Conservation (phyloP, 352 stramenopile genomes). For the Phytophthora litchii region DNA sequence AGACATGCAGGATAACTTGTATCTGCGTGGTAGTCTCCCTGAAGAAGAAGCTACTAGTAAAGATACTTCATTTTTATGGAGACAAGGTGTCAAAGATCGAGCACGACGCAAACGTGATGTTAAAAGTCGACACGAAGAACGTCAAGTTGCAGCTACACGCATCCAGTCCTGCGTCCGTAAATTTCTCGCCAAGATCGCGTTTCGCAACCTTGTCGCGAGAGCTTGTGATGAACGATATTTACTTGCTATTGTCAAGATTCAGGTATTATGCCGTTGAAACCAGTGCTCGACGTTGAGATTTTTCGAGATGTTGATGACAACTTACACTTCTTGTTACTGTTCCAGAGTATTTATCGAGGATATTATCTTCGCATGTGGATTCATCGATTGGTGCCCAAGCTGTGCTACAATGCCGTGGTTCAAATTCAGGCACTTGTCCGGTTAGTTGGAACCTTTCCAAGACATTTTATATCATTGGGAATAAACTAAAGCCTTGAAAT, state of each 20-base stretch:
- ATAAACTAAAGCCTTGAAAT: slow-evolving; percentile 1
- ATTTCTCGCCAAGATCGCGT: slow-evolving; percentile 58
- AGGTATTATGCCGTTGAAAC: slow-evolving; percentile 32
- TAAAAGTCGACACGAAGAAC: slow-evolving; percentile 45
- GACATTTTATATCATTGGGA: no score
- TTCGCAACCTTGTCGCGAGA: slow-evolving; percentile 39
- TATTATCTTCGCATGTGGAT: slow-evolving; percentile 52
- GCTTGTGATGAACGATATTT: slow-evolving; percentile 54
- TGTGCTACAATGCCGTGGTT: slow-evolving; percentile 44
- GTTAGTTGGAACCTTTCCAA: slow-evolving; percentile 23
- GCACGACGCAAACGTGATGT: slow-evolving; percentile 50
- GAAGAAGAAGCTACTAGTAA: slow-evolving; percentile 10
- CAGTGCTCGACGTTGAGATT: no score
- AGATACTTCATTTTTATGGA: slow-evolving; percentile 38
- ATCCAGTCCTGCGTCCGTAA: slow-evolving; percentile 60
- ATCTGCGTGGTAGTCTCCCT: slow-evolving; percentile 15
- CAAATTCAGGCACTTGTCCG: slow-evolving; percentile 67
- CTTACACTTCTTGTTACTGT: background rate
- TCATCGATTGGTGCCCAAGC: slow-evolving; percentile 45
- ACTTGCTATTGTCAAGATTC: slow-evolving; percentile 48
- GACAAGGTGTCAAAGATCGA: slow-evolving; percentile 51
- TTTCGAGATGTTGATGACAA: background rate
- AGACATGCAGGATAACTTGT: slow-evolving; percentile 51
- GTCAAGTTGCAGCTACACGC: slow-evolving; percentile 42
- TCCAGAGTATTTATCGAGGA: slow-evolving; percentile 47